These are phyloP conservation scores for Kwoniella botswanensis DNA, from an alignment of 768 basidiomycete species.

Conservation along the genomic window DNA sequence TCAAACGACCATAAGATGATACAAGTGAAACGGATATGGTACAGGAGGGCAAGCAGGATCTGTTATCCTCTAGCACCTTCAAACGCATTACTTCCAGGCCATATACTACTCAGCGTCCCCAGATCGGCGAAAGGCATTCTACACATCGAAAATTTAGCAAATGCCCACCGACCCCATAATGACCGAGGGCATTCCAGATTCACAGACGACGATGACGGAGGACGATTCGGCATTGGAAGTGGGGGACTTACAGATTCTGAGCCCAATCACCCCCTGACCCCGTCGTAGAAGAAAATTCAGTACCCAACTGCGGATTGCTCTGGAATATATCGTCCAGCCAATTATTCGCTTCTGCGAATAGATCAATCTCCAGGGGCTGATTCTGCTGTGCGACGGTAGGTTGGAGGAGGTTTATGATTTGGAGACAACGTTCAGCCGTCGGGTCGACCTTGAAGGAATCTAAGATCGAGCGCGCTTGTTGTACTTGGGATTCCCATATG, in stretches of 20 bases:
- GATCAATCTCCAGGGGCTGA: background rate
- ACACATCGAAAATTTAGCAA: background rate
- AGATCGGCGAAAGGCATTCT: constrained; percentile 12
- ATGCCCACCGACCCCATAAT: no score
- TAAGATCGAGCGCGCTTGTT: constrained; percentile 9
- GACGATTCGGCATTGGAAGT: no score
- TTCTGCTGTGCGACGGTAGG: background rate
- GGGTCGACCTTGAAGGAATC: constrained; percentile 4
- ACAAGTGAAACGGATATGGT: no score
- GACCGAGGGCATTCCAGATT: no score
- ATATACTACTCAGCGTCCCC: constrained; percentile 8
- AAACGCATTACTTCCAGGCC: constrained; percentile 9
- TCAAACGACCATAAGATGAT: no score
- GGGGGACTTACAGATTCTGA: constrained; percentile 6
- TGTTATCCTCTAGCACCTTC: background rate
- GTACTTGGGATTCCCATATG: constrained; percentile 12
- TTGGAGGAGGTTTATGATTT: constrained; percentile 20
- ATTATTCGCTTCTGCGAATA: constrained; percentile 6
- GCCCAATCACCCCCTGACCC: constrained; percentile 9
- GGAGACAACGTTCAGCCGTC: constrained; percentile 15
- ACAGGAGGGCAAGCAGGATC: background rate
- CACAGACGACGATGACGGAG: no score
- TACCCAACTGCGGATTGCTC: constrained; percentile 6
- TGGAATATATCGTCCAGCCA: constrained; percentile 15
- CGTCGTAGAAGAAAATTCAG: constrained; percentile 1